Conservation (phyloP, 768 basidiomycete genomes). For the Ramaria sp. region DNA sequence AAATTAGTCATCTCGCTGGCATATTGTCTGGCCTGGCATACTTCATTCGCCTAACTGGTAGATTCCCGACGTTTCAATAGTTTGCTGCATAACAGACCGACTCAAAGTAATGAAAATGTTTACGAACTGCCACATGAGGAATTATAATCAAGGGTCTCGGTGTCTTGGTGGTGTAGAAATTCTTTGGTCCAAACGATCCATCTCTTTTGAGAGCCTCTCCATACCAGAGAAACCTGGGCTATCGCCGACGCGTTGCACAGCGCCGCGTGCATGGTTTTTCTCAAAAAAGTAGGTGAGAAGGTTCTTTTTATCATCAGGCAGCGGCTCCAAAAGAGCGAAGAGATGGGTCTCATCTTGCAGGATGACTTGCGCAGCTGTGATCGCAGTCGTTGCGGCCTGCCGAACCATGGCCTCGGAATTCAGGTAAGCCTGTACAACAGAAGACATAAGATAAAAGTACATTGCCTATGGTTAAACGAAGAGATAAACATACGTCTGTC, state of each 20-base stretch:
- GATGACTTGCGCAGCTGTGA: slow-evolving; percentile 77
- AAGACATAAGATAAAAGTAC: slow-evolving; percentile 7
- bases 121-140: background rate
- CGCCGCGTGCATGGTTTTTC: slow-evolving; percentile 66
- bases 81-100: background rate
- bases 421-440: slow-evolving; percentile 7
- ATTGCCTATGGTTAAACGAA: background rate
- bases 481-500: slow-evolving; percentile 41
- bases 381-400: slow-evolving; percentile 71
- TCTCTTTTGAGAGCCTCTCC: slow-evolving; percentile 68
- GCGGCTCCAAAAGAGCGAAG: slow-evolving; percentile 67
- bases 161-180: slow-evolving; percentile 57
- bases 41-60: slow-evolving; percentile 2
- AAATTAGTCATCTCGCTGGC: slow-evolving; percentile 61
- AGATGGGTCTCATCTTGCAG: slow-evolving; percentile 75
- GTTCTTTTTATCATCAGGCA: slow-evolving; percentile 88
- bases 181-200: slow-evolving; percentile 67
- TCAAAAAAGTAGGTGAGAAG: slow-evolving; percentile 82
- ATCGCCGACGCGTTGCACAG: slow-evolving; percentile 19
- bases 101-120: background rate
- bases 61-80: slow-evolving; percentile 1
- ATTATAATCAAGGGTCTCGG: slow-evolving; percentile 12
- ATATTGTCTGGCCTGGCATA: slow-evolving; percentile 17
- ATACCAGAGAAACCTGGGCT: slow-evolving; percentile 34
- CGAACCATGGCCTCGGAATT: slow-evolving; percentile 41